These are phyloP conservation scores for Mucor racemosus DNA, from an alignment of 371 early-diverging fungal species.

Conservation along the genomic window DNA sequence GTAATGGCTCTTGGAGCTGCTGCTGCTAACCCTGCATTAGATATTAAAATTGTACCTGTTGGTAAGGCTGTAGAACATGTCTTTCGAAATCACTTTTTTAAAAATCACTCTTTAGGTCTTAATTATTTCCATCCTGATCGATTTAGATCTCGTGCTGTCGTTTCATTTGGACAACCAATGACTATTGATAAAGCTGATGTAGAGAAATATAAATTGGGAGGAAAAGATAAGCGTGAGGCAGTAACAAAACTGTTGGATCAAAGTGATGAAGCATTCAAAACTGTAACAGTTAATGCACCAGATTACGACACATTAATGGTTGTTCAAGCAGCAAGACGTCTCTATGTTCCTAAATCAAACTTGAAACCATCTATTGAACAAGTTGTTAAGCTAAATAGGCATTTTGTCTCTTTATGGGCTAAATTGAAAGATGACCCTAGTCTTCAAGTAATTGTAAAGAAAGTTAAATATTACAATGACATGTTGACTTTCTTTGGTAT, in stretches of 20 bases:
- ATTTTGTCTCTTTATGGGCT: conserved; percentile 82
- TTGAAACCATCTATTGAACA: conserved; percentile 74
- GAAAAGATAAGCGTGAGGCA: conserved; percentile 81
- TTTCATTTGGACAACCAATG: conserved; percentile 94
- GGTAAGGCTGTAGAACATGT: conserved; percentile 35
- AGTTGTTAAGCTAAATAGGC: conserved; percentile 84
- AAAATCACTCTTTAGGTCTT: conserved; percentile 53
- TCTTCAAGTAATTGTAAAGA: conserved; percentile 63
- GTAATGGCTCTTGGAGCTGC: conserved; percentile 94
- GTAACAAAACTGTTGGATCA: conserved; percentile 75
- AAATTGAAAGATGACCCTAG: conserved; percentile 75
- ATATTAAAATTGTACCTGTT: conserved; percentile 92
- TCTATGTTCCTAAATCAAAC: conserved; percentile 80
- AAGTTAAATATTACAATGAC: conserved; percentile 85
- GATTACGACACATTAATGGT: conserved; percentile 94
- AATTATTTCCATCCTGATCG: conserved; percentile 96
- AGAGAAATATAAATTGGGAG: conserved; percentile 82
- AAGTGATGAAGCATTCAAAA: conserved; percentile 78
- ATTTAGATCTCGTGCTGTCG: conserved; percentile 95
- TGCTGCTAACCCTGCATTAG: conserved; percentile 76
- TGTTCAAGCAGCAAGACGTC: conserved; percentile 89
- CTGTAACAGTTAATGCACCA: conserved; percentile 91
- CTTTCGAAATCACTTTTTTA: no score
- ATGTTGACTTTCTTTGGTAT: conserved; percentile 88
- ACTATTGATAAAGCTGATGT: conserved; percentile 76